These are phyloP conservation scores for Pisolithus thermaeus DNA, from an alignment of 1,284 basidiomycete genomes.

Conservation along the genomic window DNA sequence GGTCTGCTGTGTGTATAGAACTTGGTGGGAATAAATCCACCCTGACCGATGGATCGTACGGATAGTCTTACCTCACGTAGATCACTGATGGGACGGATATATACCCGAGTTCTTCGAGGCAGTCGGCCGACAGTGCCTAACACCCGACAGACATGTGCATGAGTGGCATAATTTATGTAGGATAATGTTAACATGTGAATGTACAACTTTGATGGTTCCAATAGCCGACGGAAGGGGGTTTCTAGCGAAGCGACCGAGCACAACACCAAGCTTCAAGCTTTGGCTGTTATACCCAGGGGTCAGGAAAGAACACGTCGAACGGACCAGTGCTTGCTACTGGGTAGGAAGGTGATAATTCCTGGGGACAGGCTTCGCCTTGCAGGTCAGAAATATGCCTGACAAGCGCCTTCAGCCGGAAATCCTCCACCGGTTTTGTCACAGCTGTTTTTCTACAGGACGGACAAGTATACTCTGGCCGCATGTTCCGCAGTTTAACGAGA, in stretches of 20 bases:
- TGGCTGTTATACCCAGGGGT: slow-evolving; percentile 5
- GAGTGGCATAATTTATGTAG: too few species aligned
- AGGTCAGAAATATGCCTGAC: slow-evolving; percentile 42
- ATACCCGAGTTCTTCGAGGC: too few species aligned
- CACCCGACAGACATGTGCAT: too few species aligned
- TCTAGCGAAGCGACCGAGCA: not conserved
- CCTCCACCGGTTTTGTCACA: slow-evolving; percentile 46
- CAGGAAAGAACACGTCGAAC: slow-evolving; percentile 51
- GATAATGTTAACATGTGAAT: too few species aligned
- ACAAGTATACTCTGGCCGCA: slow-evolving; percentile 53
- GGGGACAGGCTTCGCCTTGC: slow-evolving; percentile 41
- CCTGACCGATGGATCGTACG: too few species aligned
- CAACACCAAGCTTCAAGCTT: not conserved
- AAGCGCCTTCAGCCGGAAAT: slow-evolving; percentile 54
- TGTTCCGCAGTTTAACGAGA: slow-evolving; percentile 18
- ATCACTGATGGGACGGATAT: too few species aligned
- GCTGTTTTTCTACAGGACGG: slow-evolving; percentile 56
- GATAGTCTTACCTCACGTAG: too few species aligned
- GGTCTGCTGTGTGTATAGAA: slow-evolving; percentile 19
- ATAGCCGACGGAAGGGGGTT: too few species aligned
- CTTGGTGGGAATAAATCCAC: not conserved
- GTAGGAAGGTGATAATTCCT: slow-evolving; percentile 19
- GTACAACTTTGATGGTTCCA: too few species aligned
- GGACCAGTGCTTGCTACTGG: slow-evolving; percentile 24
- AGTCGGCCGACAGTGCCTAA: too few species aligned